phyloP scores from a whole-genome alignment of 768 basidiomycete species.

The Sistotremastrum niveocremeum region DNA sequence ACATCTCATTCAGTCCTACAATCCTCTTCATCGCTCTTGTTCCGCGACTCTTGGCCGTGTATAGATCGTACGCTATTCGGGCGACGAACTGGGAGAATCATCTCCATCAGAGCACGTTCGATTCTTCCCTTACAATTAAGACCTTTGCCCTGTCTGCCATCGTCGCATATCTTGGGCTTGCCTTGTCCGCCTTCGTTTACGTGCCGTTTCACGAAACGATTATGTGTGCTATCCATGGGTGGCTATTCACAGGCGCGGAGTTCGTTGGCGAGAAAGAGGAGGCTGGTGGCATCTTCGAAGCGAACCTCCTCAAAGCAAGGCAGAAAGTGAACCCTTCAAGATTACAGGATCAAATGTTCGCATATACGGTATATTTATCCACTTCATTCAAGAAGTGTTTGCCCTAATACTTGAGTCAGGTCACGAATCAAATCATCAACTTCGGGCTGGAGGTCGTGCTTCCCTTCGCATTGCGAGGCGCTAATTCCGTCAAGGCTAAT shows the following conservation, averaged over 20 bases:
- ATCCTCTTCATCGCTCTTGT: constrained; percentile 70
- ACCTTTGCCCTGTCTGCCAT: constrained; percentile 81
- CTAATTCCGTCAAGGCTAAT: constrained; percentile 36
- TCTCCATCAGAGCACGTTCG: constrained; percentile 60
- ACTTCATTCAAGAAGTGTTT: too few species aligned
- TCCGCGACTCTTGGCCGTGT: constrained; percentile 63
- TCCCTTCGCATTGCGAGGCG: constrained; percentile 58
- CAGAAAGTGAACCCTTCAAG: constrained; percentile 53
- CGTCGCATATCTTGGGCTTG: constrained; percentile 85
- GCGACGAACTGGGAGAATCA: constrained; percentile 92
- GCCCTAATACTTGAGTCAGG: too few species aligned
- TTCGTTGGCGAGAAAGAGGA: constrained; percentile 18
- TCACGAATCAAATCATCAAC: constrained; percentile 77
- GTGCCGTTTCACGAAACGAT: constrained; percentile 84
- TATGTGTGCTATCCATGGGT: constrained; percentile 40
- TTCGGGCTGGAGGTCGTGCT: constrained; percentile 69
- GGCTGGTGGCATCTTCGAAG: constrained; percentile 10
- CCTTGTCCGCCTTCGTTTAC: constrained; percentile 89
- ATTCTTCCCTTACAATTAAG: constrained; percentile 75
- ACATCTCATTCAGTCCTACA: constrained; percentile 69
- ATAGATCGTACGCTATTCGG: constrained; percentile 49
- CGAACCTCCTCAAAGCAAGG: constrained; percentile 34
- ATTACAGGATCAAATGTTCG: constrained; percentile 85
- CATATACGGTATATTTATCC: constrained; percentile 39
- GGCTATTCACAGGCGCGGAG: constrained; percentile 18